Percentiles rank a stretch among this genome's conserved stretches.
phyloP scores from a whole-genome alignment of 164 flowering plant genomes.

The Annona cherimola region DNA sequence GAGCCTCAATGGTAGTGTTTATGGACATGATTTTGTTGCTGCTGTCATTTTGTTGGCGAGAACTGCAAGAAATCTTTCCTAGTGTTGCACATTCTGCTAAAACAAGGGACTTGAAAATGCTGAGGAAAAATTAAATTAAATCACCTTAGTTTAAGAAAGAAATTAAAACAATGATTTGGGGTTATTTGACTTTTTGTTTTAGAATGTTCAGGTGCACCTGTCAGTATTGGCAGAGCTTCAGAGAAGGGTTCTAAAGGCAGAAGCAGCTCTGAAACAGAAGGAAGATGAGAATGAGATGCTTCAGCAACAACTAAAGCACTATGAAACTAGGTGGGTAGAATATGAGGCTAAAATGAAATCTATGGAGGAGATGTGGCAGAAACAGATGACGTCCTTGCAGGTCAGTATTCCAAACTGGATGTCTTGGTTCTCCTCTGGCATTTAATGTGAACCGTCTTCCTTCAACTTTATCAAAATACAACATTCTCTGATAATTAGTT shows the following conservation, averaged over 20 bases:
- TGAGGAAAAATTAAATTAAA: no score
- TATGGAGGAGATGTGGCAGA: constrained; percentile 86
- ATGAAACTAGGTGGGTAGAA: constrained; percentile 60
- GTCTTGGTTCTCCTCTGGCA: neutral
- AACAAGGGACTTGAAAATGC: no score
- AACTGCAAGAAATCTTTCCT: no score
- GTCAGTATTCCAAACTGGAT: constrained; percentile 34
- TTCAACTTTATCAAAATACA: neutral
- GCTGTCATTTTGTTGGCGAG: no score
- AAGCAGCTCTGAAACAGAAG: constrained; percentile 54
- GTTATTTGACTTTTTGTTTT: neutral
- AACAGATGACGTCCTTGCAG: constrained; percentile 72
- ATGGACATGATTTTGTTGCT: no score
- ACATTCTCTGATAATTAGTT: neutral
- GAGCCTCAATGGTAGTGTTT: no score
- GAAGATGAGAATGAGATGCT: constrained; percentile 72
- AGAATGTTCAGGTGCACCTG: constrained; percentile 29
- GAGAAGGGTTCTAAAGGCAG: constrained; percentile 51
- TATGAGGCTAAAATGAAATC: constrained; percentile 75
- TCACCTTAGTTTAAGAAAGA: no score
- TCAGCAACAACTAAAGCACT: constrained; percentile 46
- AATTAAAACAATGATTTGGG: no score
- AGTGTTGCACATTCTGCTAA: no score
- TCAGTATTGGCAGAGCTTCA: constrained; percentile 51
- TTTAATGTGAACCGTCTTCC: neutral